Conservation (phyloP, 495 filamentous ascomycete species). For the Neurospora sp. region DNA sequence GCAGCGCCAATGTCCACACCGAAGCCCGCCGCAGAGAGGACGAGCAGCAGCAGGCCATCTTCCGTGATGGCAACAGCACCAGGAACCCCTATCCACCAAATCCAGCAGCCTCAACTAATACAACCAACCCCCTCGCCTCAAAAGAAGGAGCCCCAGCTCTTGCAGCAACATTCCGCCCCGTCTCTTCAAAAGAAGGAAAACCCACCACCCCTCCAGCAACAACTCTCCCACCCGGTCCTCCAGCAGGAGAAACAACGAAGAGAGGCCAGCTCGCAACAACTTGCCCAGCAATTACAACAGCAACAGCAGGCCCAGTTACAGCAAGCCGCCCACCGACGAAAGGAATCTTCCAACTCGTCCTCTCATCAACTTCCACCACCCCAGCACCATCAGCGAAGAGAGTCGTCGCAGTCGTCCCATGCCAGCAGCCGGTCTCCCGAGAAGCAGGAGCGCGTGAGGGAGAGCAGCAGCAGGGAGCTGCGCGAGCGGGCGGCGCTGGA, state of each 20-base stretch:
- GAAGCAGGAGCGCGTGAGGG: slow-evolving; percentile 4
- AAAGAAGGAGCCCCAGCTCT: neutral
- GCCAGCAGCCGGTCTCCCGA: slow-evolving; percentile 6
- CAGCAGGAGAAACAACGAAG: neutral
- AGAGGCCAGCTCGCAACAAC: neutral
- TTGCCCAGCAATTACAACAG: neutral
- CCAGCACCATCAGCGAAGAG: slow-evolving; percentile 4
- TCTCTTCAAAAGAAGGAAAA: neutral
- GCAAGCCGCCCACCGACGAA: neutral
- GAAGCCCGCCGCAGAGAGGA: neutral
- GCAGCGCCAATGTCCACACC: neutral
- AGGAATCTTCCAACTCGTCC: neutral
- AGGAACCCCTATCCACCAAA: neutral
- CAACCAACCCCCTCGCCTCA: neutral
- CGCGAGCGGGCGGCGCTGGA: slow-evolving; percentile 37
- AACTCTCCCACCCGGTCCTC: neutral
- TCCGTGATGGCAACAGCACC: neutral
- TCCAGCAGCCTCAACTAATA: neutral
- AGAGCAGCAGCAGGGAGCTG: slow-evolving; percentile 20
- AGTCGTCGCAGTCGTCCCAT: neutral
- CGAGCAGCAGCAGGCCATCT: neutral
- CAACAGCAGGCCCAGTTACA: neutral
- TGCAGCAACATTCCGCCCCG: neutral
- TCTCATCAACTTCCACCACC: slow-evolving; percentile 5
- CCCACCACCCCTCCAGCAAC: neutral